Evolutionary conservation across 1,284 basidiomycete species (phyloP), one percentile per base, ranked within the genome.

Genomic region (Trichosporon ovoides): DNA sequence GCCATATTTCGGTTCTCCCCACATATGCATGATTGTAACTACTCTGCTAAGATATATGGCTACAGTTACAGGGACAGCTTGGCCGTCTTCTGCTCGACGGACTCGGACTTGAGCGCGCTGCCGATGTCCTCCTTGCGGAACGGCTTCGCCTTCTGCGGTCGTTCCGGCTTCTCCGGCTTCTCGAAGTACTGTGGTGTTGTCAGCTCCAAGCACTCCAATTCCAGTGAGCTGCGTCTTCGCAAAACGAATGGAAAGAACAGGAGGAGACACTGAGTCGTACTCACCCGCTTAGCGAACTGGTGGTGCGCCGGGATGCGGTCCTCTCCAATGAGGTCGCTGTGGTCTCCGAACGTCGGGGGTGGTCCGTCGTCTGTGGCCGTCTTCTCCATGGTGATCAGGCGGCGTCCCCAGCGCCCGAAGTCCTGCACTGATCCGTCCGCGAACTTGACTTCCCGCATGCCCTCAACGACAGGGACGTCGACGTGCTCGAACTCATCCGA

Each of bases 391-490:
- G 93, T 97, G 57, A 97, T 89, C 28, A 97, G 80, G 90, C 94
- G 67, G 61, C 95, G 81, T 2, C 92, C 92, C 95, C 95, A 99
- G 37, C 87, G 88, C 13, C 93, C 94, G 73, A 97, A 99, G 71
- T 91, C 87, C 76, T 99, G 95, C 65, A 93, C 78, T 43, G 89
- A 93, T 72, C 97, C 96, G 0, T 88, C 87, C 31, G 92, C 82
- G 14, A 93, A 78, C 67, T 86, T 85, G 51, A 78, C 48, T 64
- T 78, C 76, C 62, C 58, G 63, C 87, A 98, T 92, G 0, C 92
- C 93, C 35, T 89, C 86, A 0, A 85, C 81, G 31, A 83, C 75
- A 0, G 83, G 83, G 2, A 96, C 80, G 70, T 97, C 93, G 1
- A 94, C 80, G 64, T 90, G 88, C 63, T 87, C 84, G 71, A 93